Evolutionary conservation across 306 rosid species (phyloP), one percentile per base, ranked within the genome.

Genomic region (Chamaecrista fasciculata): DNA sequence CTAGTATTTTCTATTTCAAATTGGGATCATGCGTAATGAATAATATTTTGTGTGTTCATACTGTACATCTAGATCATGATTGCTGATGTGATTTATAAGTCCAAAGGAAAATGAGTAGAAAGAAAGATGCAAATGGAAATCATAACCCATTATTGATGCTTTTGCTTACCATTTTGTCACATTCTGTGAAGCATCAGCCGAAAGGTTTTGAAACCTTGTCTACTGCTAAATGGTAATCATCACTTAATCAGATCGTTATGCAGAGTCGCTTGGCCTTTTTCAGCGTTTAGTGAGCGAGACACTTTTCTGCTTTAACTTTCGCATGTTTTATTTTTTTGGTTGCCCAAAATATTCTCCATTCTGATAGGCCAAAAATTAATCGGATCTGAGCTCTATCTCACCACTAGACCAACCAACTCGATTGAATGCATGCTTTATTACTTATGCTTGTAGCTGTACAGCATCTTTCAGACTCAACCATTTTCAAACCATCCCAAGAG

Each of bases 151-250:
- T 15, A 10, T 11, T 3, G 10, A 11, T 37, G 48, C 4, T 42
- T 26, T 24, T 49, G 33, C 20, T 28, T 57, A 43, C 42, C 42
- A 14, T 59, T 23, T 47, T 31, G 50, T 26, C 39, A 21, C 48
- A 59, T 20, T 8, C 5, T 12, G 60, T 31, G 21, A 12, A 18
- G 44, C 62, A 23, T 71, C 11, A 8, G 62, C 61, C 69, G 14
- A 46, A 46, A 58, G 67, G 48, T 58, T 12, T 44, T 19, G 18
- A 53, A 73, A 31, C 55, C 36, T 66, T 49, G 24, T 66, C 20
- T 6, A 4, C 40, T 16, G 37, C 46, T 9, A 15, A 59, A 70
- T 46, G 58, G 33, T 11, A 53, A 53, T n/a, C n/a, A n/a, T n/a
- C n/a, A n/a, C n/a, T n/a, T 10, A 11, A 36, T 7, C 42, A 7